Percentiles rank a stretch among this genome's conserved stretches.
phyloP scores from a whole-genome alignment of 139 green algal species.

The Chlorokybus atmophyticus region DNA sequence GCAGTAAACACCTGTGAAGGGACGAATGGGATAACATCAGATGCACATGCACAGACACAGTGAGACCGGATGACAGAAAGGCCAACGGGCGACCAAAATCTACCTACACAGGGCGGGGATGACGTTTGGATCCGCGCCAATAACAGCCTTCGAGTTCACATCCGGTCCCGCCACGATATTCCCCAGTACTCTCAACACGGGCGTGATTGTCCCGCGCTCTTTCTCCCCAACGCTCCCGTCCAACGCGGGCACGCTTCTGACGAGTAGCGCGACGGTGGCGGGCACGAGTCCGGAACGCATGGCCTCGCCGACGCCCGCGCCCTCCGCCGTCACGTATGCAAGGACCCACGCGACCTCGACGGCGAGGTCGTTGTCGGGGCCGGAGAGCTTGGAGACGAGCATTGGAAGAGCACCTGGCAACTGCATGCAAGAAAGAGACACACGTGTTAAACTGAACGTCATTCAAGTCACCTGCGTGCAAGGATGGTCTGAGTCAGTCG shows the following conservation, averaged over 20 bases:
- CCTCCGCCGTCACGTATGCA: constrained; percentile 14
- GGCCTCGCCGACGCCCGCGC: constrained; percentile 2
- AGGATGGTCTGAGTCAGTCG: no score
- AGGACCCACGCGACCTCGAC: constrained; percentile 24
- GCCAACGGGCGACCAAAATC: not conserved
- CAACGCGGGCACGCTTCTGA: no score
- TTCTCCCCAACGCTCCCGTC: no score
- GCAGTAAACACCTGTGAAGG: no score
- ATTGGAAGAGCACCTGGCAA: no score
- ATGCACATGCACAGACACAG: not conserved
- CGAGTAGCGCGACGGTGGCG: constrained; percentile 7
- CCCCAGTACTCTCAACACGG: constrained; percentile 12
- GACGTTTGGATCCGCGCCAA: not conserved
- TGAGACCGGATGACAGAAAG: not conserved
- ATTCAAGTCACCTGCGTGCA: no score
- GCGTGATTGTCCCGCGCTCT: no score
- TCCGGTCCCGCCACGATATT: constrained; percentile 14
- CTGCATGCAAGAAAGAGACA: no score
- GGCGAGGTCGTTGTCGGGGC: constrained; percentile 13
- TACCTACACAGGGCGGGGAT: not conserved
- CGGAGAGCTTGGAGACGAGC: not conserved
- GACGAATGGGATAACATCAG: no score
- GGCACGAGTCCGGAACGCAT: constrained; percentile 1
- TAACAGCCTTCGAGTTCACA: constrained; percentile 2
- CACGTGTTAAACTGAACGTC: no score